phyloP scores from a whole-genome alignment of 345 rosid species.

The Populus euphratica region DNA sequence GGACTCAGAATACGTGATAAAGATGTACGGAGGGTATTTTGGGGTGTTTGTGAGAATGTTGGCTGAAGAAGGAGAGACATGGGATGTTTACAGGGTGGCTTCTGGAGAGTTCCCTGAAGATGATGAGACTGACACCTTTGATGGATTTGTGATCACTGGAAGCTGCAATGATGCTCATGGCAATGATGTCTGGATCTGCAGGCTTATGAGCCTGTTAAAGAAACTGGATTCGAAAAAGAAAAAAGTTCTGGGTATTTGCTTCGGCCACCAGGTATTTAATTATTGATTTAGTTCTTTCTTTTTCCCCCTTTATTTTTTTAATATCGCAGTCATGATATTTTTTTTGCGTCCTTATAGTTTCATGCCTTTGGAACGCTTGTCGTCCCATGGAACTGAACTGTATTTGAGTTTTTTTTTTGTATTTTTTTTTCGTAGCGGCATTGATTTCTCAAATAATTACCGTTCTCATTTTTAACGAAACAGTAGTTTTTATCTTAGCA shows the following conservation, averaged over 20 bases:
- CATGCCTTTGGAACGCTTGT: no score
- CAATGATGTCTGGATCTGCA: slow-evolving; percentile 57
- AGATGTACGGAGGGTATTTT: slow-evolving; percentile 49
- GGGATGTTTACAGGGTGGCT: slow-evolving; percentile 47
- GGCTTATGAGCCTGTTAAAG: slow-evolving; percentile 39
- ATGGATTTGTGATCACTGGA: slow-evolving; percentile 66
- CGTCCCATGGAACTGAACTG: no score
- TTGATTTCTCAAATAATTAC: no score
- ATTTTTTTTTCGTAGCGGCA: no score
- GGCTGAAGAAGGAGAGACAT: slow-evolving; percentile 56
- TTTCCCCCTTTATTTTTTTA: no score
- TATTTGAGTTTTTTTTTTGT: no score
- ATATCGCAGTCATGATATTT: not conserved
- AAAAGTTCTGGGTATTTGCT: slow-evolving; percentile 64
- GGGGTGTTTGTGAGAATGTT: slow-evolving; percentile 52
- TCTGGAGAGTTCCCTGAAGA: slow-evolving; percentile 55
- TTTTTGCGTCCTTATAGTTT: not conserved
- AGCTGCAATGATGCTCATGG: slow-evolving; percentile 68
- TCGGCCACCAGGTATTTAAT: slow-evolving; percentile 64
- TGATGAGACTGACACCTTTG: slow-evolving; percentile 35
- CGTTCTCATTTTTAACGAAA: no score
- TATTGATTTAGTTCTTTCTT: not conserved
- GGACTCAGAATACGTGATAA: slow-evolving; percentile 61
- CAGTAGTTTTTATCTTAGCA: no score
- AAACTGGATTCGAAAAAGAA: slow-evolving; percentile 46